Evolutionary conservation across 2,329 filamentous ascomycete species (phyloP), one percentile per base, ranked within the genome.

Genomic region (Verruconis gallopava): DNA sequence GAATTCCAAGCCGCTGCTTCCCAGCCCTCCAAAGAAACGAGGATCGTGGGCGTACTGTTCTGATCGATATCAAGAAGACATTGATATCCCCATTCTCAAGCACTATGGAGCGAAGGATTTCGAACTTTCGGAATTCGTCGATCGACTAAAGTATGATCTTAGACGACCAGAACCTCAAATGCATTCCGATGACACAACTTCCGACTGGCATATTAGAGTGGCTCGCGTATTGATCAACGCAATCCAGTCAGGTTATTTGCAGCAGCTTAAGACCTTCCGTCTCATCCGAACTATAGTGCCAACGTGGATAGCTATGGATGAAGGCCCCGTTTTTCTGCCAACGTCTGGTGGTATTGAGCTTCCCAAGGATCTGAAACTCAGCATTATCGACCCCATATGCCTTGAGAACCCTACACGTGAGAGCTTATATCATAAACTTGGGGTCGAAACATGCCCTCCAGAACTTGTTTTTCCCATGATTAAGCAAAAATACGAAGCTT

Each of bases 241-340:
- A 5, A 3, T 40, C 5, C 6, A 43, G 19, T 11, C 9, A 13
- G 17, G 38, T 18, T 22, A 18, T 36, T 20, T 21, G 18, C 18
- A 4, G n/a, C 19, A 6, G 6, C 6, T 44, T 28, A 32, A 33
- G 21, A 14, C 13, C 4, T 30, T 46, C 12, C 42, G 37, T 13
- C 5, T 46, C 4, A 28, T 46, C 4, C 44, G 42, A 13, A 37
- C 45, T n/a, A 25, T 15, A 12, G 35, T 14, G 4, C 37, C 25
- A 4, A 35, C 5, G 14, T 46, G 44, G 44, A 43, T 37, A 6
- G 5, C 6, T 12, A 15, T 43, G 19, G 18, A 13, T 9, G 30
- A 45, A 4, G 43, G 36, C 11, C 38, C 33, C n/a, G 37, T 45
- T 14, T 46, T 25, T 21, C 42, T 45, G 15, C 44, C 44, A 21